Conservation (phyloP, 2,329 filamentous ascomycete genomes). For the Penicillium sp. region DNA sequence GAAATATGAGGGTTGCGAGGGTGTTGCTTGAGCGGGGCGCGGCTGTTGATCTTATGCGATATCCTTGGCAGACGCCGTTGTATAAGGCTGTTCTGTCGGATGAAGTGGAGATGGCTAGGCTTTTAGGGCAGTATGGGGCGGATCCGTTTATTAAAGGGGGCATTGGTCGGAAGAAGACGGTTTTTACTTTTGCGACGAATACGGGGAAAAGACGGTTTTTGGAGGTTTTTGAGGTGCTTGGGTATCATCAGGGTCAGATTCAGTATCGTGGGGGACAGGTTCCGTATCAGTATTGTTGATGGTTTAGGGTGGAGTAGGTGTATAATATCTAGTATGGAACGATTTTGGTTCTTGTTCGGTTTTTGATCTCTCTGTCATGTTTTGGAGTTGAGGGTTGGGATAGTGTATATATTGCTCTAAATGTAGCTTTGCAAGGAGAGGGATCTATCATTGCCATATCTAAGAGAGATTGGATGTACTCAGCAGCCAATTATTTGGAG, state of each 20-base stretch:
- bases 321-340: neutral
- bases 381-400: neutral
- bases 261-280: neutral
- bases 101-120: conserved; percentile 1
- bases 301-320: neutral
- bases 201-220: neutral
- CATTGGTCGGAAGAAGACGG: neutral
- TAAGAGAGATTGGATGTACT: no score
- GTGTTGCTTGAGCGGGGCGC: conserved; percentile 15
- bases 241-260: neutral
- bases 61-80: conserved; percentile 11
- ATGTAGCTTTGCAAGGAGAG: neutral
- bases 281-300: conserved; percentile 5
- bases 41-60: conserved; percentile 2
- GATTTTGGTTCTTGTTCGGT: neutral
- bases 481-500: no score
- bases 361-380: neutral
- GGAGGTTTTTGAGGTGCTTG: neutral
- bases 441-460: no score
- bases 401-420: neutral
- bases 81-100: conserved; percentile 13
- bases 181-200: neutral
- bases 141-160: conserved; percentile 10
- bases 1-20: conserved; percentile 10
- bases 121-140: conserved; percentile 15